These are phyloP conservation scores for Diutina sp. DNA, from an alignment of 1,139 yeast genomes.

Conservation along the genomic window DNA sequence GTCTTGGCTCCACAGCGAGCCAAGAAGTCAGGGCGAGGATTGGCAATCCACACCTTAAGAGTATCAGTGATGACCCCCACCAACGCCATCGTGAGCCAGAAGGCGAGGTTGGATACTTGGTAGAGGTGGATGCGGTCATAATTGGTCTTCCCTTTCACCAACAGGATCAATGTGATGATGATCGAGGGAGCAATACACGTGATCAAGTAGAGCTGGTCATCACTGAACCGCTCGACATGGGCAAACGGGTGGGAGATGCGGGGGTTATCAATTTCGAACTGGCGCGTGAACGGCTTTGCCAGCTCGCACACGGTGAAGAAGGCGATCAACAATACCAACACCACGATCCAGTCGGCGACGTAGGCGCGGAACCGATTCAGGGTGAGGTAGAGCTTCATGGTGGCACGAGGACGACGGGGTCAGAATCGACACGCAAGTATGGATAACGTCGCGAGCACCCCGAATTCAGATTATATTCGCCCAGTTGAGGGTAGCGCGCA, in stretches of 20 bases:
- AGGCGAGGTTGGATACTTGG: neutral
- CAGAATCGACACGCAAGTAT: too few species aligned
- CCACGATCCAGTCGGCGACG: conserved; percentile 20
- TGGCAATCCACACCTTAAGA: conserved; percentile 5
- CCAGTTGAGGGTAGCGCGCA: neutral
- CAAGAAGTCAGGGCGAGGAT: conserved; percentile 5
- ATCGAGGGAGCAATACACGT: conserved; percentile 3
- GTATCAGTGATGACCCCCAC: conserved; percentile 5
- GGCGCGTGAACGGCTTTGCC: conserved; percentile 16
- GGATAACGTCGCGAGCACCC: neutral
- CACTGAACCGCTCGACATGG: conserved; percentile 43
- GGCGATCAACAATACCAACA: conserved; percentile 14
- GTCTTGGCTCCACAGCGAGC: conserved; percentile 4
- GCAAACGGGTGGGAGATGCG: conserved; percentile 63
- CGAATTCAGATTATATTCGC: neutral
- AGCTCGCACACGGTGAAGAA: conserved; percentile 25
- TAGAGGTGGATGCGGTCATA: neutral
- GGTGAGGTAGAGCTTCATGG: neutral
- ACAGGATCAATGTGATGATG: neutral
- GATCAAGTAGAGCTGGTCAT: conserved; percentile 9
- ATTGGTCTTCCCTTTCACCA: neutral
- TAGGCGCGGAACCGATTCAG: neutral
- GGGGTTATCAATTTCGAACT: conserved; percentile 18
- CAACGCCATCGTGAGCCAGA: conserved; percentile 3
- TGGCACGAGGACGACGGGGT: neutral